Conservation (phyloP, 768 basidiomycete genomes). For the Russula griseocarnosa region DNA sequence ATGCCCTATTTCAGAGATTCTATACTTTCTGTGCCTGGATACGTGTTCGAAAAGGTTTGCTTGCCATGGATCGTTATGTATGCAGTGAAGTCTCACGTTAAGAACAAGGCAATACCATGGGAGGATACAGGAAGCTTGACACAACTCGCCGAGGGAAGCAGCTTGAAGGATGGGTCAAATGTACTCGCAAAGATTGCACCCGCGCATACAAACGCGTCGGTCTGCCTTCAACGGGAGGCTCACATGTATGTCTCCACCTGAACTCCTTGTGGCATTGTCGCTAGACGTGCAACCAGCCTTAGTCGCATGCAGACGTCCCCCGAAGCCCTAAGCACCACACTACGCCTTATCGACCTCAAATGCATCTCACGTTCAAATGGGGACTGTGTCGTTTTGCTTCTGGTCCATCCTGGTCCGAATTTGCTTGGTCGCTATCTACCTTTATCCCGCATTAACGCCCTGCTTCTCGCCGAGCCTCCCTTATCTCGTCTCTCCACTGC, state of each 20-base stretch:
- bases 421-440: conserved; percentile 68
- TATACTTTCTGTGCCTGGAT: conserved; percentile 64
- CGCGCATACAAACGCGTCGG: conserved; percentile 66
- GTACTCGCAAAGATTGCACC: conserved; percentile 72
- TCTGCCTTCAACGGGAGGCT: conserved; percentile 68
- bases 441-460: conserved; percentile 58
- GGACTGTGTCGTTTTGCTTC: conserved; percentile 65
- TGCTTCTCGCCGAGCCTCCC: conserved; percentile 54
- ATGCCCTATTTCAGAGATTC: conserved; percentile 53
- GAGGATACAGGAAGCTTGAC: conserved; percentile 73
- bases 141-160: conserved; percentile 61
- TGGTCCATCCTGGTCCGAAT: conserved; percentile 68
- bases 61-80: conserved; percentile 9
- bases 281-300: conserved; percentile 38
- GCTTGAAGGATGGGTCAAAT: conserved; percentile 63
- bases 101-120: conserved; percentile 55
- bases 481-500: conserved; percentile 42
- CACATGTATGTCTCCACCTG: conserved; percentile 47
- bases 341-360: conserved; percentile 61
- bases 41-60: conserved; percentile 63
- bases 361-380: conserved; percentile 62
- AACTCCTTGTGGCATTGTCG: background rate
- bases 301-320: conserved; percentile 46
- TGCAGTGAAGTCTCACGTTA: background rate
- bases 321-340: conserved; percentile 50